These are phyloP conservation scores for Cardamine occulta DNA, from an alignment of 345 rosid species.

Conservation along the genomic window DNA sequence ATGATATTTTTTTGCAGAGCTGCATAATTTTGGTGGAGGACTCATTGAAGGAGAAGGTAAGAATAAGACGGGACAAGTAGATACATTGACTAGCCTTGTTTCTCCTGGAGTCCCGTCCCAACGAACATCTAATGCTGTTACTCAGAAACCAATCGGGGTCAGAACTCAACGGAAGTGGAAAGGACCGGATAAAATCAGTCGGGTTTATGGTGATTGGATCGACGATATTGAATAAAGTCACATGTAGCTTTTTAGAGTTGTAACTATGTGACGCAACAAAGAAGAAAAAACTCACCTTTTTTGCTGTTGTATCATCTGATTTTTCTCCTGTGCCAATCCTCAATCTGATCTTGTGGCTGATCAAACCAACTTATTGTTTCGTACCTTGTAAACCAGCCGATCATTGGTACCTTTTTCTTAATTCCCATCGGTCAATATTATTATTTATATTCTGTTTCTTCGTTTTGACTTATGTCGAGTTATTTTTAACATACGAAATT, in stretches of 20 bases:
- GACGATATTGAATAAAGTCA: conserved; percentile 71
- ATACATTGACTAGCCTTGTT: conserved; percentile 48
- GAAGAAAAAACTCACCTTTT: neutral
- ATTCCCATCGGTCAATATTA: neutral
- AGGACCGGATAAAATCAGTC: conserved; percentile 90
- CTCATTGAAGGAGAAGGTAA: conserved; percentile 58
- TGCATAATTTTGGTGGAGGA: conserved; percentile 83
- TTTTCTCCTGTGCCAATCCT: neutral
- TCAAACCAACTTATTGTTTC: conserved; percentile 1
- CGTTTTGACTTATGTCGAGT: neutral
- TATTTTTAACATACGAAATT: neutral
- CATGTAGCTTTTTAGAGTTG: conserved; percentile 20
- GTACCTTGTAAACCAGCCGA: neutral
- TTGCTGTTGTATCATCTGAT: conserved; percentile 6
- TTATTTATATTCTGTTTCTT: neutral
- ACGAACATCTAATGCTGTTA: conserved; percentile 55
- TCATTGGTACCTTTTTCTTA: neutral
- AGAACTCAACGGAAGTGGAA: conserved; percentile 85
- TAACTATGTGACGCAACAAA: conserved; percentile 1
- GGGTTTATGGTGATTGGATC: conserved; percentile 97
- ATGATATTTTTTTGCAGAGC: conserved; percentile 51
- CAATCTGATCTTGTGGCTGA: conserved; percentile 4
- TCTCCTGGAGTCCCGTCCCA: conserved; percentile 64
- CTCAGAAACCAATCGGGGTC: conserved; percentile 64
- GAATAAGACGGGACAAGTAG: conserved; percentile 48